phyloP scores from a whole-genome alignment of 306 rosid genomes.

The Begonia fuchsioides region DNA sequence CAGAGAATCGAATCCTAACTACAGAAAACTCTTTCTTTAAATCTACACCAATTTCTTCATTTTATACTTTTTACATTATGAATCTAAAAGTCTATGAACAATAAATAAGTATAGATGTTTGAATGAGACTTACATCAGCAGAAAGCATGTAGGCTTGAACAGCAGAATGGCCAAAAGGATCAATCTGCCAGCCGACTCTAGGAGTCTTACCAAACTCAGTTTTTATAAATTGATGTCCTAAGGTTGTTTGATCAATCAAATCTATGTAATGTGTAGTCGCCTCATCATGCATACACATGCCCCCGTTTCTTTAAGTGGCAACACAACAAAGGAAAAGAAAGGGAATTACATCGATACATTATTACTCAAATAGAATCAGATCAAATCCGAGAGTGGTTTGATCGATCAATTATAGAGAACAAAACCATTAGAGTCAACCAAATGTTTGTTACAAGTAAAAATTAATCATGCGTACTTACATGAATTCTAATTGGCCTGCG shows the following conservation, averaged over 20 bases:
- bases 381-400: too few relatives aligned
- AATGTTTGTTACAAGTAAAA: background rate
- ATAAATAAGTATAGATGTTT: background rate
- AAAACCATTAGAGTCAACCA: too few relatives aligned
- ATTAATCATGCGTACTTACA: slow-evolving; percentile 20
- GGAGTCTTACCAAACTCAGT: slow-evolving; percentile 45
- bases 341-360: background rate
- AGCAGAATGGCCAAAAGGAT: slow-evolving; percentile 87
- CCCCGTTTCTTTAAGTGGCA: slow-evolving; percentile 59
- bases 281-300: slow-evolving; percentile 88
- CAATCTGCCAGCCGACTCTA: slow-evolving; percentile 81
- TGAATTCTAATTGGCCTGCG: slow-evolving; percentile 67
- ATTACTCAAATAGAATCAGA: background rate
- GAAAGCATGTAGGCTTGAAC: slow-evolving; percentile 73
- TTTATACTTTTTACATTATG: background rate
- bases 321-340: background rate
- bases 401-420: too few relatives aligned
- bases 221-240: slow-evolving; percentile 63
- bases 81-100: background rate
- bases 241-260: slow-evolving; percentile 90
- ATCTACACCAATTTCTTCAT: background rate
- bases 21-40: background rate
- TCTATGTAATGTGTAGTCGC: slow-evolving; percentile 76
- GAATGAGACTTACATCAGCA: slow-evolving; percentile 35
- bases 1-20: slow-evolving; percentile 31